These are phyloP conservation scores for Scleroderma citrinum DNA, from an alignment of 768 basidiomycete genomes.

Conservation along the genomic window DNA sequence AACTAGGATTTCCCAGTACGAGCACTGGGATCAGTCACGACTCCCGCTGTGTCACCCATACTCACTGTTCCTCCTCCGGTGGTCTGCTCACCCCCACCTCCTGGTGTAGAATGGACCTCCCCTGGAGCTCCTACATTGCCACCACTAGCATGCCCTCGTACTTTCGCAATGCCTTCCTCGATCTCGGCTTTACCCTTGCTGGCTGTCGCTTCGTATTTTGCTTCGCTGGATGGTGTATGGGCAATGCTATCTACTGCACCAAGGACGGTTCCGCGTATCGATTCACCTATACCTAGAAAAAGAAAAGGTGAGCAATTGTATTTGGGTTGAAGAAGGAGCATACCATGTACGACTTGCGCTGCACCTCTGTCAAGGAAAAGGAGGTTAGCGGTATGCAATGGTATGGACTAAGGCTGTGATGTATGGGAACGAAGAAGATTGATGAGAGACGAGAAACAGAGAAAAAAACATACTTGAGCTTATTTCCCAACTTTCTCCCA, in stretches of 20 bases:
- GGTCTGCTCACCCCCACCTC: neutral
- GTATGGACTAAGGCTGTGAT: too few species aligned
- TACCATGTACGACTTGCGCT: constrained; percentile 33
- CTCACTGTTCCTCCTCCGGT: neutral
- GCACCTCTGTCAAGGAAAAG: constrained; percentile 26
- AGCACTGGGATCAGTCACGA: neutral
- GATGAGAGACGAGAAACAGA: too few species aligned
- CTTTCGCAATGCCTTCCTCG: constrained; percentile 32
- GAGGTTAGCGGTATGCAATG: too few species aligned
- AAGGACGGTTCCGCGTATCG: constrained; percentile 37
- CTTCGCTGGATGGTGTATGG: constrained; percentile 16
- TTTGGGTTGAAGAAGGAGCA: neutral
- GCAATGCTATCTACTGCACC: constrained; percentile 34
- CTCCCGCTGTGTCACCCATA: neutral
- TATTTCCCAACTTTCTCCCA: too few species aligned
- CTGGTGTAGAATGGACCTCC: neutral
- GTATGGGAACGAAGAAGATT: too few species aligned
- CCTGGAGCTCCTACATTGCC: neutral
- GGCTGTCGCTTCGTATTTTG: constrained; percentile 32
- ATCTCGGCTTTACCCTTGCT: constrained; percentile 35
- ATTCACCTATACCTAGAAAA: constrained; percentile 37
- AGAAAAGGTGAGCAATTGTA: constrained; percentile 2
- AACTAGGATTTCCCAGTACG: too few species aligned
- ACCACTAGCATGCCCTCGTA: constrained; percentile 2
- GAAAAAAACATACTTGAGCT: too few species aligned